phyloP scores from a whole-genome alignment of 2,329 filamentous ascomycete species.

The Ophiostoma angusticollis region DNA sequence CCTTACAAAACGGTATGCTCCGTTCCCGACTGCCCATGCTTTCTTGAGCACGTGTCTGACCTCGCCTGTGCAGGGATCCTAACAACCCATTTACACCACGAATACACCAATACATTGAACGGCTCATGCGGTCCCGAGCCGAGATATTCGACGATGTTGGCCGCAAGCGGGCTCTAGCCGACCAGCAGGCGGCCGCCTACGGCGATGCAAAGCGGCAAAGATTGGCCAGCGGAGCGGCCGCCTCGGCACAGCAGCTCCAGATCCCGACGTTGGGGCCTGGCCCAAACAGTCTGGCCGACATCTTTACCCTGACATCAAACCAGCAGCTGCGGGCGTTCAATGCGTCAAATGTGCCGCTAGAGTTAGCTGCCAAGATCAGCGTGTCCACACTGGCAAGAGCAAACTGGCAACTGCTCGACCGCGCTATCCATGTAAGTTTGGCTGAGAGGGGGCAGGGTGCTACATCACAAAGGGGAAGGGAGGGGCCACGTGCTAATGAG shows the following conservation, averaged over 20 bases:
- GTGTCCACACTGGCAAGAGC: conserved; percentile 63
- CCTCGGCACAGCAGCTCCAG: conserved; percentile 26
- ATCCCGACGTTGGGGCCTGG: conserved; percentile 63
- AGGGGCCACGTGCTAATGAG: conserved; percentile 12
- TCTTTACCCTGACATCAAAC: conserved; percentile 77
- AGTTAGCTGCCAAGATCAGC: conserved; percentile 69
- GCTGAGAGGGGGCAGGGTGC: no score
- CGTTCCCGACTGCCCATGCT: no score
- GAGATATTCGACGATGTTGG: conserved; percentile 69
- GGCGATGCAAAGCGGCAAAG: conserved; percentile 76
- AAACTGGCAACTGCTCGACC: conserved; percentile 53
- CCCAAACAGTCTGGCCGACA: conserved; percentile 63
- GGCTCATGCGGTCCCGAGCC: conserved; percentile 62
- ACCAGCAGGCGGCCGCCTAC: conserved; percentile 56
- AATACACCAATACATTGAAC: conserved; percentile 79
- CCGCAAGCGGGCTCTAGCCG: conserved; percentile 63
- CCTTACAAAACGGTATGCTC: conserved; percentile 62
- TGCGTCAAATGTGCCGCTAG: conserved; percentile 62
- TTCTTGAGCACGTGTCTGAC: no score
- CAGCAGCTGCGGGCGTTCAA: conserved; percentile 66
- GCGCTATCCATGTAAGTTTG: conserved; percentile 55
- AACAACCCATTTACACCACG: conserved; percentile 61
- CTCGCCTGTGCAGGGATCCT: conserved; percentile 55
- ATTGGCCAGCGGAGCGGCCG: conserved; percentile 37
- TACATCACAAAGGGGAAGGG: no score